Evolutionary conservation across 768 basidiomycete genomes (phyloP), one percentile per base, ranked within the genome.

Genomic region (Calocybe indica): DNA sequence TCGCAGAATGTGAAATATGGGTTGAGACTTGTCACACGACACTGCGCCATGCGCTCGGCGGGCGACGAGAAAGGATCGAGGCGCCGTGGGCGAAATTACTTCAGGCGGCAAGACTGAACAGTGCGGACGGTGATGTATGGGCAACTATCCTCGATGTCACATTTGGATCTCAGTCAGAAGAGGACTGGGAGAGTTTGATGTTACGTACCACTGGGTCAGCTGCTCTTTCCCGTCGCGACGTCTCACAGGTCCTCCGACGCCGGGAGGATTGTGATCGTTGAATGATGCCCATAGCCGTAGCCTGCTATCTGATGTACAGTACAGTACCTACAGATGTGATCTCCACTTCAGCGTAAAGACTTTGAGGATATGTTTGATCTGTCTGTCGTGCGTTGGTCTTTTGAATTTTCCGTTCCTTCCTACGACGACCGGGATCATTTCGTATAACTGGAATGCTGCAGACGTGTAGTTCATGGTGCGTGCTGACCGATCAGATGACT

Each of bases 1-100:
- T 70, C 14, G 76, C 77, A 1, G 93, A 98, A 63, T 82, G 80
- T 69, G 76, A 83, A 58, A 73, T 91, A 41, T 92, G 93, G 92
- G 74, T 85, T 5, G 86, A 90, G 65, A 85, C 88, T 6, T 88
- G 83, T 49, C 76, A 79, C 28, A 65, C 69, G 14, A 84, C 81
- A 2, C 65, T 92, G 35, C 68, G 63, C 38, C 74, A 67, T 8
- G 62, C 64, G 35, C 64, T 76, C 36, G 67, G 64, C 15, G 76
- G 74, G 47, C 75, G 70, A 41, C 73, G 62, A 55, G 68, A 64
- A 45, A 75, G 81, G 12, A 75, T 85, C 1, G 85, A 86, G 58
- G 77, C 75, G 0, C 88, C 91, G 3, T 95, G 94, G 92, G 68
- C 76, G 43, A 74, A 74, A 47, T 69, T 94, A 34, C 60, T 86